Evolutionary conservation across 2,329 filamentous ascomycete species (phyloP).

Genomic region (Aschersonia sp.): DNA sequence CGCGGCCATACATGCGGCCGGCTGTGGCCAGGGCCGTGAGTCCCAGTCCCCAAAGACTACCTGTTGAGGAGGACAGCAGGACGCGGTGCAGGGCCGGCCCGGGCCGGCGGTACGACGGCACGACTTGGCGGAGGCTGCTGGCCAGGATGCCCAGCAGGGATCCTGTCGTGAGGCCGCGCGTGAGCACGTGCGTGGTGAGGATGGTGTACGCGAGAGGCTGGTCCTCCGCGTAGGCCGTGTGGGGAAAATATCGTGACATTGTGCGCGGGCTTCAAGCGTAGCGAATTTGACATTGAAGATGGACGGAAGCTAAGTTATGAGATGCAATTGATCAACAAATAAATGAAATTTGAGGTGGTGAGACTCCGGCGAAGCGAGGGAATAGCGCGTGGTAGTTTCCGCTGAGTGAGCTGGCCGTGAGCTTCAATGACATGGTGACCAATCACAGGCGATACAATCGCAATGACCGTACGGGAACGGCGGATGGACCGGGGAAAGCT

Average conservation of each 20-base stretch:
- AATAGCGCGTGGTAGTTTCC: too few relatives aligned
- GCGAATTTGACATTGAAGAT: too few relatives aligned
- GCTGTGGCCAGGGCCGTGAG: conserved; percentile 27
- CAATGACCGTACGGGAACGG: too few relatives aligned
- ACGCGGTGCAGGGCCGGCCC: conserved; percentile 13
- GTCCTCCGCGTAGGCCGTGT: conserved; percentile 46
- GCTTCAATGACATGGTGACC: too few relatives aligned
- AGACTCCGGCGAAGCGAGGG: too few relatives aligned
- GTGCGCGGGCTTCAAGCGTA: not conserved
- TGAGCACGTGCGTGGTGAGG: conserved; percentile 43
- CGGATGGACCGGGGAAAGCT: too few relatives aligned
- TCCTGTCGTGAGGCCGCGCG: conserved; percentile 38
- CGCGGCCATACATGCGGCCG: conserved; percentile 36
- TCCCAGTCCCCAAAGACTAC: conserved; percentile 27
- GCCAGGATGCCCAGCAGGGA: conserved; percentile 30
- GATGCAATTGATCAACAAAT: too few relatives aligned
- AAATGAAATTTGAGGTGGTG: too few relatives aligned
- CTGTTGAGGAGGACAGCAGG: conserved; percentile 25
- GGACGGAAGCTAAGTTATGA: too few relatives aligned
- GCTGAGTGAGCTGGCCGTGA: too few relatives aligned
- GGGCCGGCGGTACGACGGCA: conserved; percentile 14
- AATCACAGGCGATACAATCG: too few relatives aligned
- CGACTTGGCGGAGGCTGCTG: conserved; percentile 16
- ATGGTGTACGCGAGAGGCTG: conserved; percentile 39
- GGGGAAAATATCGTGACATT: conserved; percentile 30